A percentile compares a stretch with the other conserved stretches of the same genome.
phyloP scores from a whole-genome alignment of 345 rosid genomes.

The Eucalyptus leucophloia region DNA sequence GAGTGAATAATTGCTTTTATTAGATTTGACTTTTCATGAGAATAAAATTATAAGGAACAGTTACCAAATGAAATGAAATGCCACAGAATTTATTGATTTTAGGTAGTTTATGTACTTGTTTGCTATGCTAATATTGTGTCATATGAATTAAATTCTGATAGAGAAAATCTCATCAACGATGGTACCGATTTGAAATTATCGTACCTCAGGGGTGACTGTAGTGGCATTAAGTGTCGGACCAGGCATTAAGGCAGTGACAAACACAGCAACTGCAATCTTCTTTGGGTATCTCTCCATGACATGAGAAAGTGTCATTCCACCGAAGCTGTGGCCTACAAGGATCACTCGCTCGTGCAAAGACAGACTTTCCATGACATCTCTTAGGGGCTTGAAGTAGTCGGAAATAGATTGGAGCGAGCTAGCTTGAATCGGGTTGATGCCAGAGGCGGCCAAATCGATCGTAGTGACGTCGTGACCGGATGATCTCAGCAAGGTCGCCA shows the following conservation, averaged over 20 bases:
- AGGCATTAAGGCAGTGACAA: conserved; percentile 18
- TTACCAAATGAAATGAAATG: conserved; percentile 2
- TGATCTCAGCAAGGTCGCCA: conserved; percentile 1
- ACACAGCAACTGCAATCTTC: conserved; percentile 6
- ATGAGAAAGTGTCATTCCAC: conserved; percentile 14
- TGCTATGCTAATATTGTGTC: neutral
- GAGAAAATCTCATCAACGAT: neutral
- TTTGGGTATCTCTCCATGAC: conserved; percentile 18
- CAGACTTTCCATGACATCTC: conserved; percentile 7
- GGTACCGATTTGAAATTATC: neutral
- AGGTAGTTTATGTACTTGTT: neutral
- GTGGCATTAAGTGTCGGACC: conserved; percentile 18
- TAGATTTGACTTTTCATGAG: too few species aligned
- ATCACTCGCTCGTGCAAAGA: conserved; percentile 5
- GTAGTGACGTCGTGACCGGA: conserved; percentile 15
- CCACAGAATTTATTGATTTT: neutral
- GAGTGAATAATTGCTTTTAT: neutral
- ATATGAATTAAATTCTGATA: neutral
- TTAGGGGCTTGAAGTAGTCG: neutral
- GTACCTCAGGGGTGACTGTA: conserved; percentile 8
- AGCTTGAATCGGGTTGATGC: conserved; percentile 4
- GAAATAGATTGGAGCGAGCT: conserved; percentile 1
- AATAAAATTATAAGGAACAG: neutral
- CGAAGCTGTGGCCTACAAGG: conserved; percentile 27
- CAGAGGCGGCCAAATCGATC: conserved; percentile 18